phyloP scores from a whole-genome alignment of 75 land plant genomes.

The Selaginella moellendorffii region DNA sequence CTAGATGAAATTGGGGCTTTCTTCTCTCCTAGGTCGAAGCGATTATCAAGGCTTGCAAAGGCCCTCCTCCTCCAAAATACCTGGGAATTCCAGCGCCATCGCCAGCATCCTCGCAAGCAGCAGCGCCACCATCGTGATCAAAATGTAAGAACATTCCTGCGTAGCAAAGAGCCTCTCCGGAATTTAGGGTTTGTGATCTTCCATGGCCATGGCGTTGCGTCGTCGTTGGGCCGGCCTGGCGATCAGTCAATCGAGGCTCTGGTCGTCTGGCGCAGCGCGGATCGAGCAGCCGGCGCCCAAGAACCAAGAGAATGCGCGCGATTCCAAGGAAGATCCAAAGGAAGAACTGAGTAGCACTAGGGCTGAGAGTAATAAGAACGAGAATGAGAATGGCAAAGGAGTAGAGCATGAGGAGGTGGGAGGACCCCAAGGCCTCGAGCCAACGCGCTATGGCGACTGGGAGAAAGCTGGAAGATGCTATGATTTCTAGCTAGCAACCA shows the following conservation, averaged over 20 bases:
- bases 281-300: too few relatives aligned
- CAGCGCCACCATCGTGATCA: neutral
- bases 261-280: too few relatives aligned
- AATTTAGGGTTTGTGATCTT: neutral
- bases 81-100: neutral
- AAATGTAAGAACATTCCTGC: neutral
- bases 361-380: conserved; percentile 11
- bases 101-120: neutral
- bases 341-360: too few relatives aligned
- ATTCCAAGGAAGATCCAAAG: neutral
- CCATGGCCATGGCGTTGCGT: neutral
- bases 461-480: conserved; percentile 78
- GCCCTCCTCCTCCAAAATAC: neutral
- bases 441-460: conserved; percentile 94
- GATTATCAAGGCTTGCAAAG: neutral
- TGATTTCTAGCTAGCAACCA: too few relatives aligned
- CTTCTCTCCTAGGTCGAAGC: neutral
- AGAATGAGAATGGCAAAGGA: conserved; percentile 32
- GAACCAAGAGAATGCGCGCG: too few relatives aligned
- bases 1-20: too few relatives aligned
- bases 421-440: conserved; percentile 85
- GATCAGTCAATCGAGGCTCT: too few relatives aligned
- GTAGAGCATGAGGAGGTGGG: conserved; percentile 63
- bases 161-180: too few relatives aligned
- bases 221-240: too few relatives aligned